Percentiles rank a stretch among this genome's conserved stretches.
Conservation (phyloP, 139 green algal genomes). For the Chlamydomonas schloesseri region DNA sequence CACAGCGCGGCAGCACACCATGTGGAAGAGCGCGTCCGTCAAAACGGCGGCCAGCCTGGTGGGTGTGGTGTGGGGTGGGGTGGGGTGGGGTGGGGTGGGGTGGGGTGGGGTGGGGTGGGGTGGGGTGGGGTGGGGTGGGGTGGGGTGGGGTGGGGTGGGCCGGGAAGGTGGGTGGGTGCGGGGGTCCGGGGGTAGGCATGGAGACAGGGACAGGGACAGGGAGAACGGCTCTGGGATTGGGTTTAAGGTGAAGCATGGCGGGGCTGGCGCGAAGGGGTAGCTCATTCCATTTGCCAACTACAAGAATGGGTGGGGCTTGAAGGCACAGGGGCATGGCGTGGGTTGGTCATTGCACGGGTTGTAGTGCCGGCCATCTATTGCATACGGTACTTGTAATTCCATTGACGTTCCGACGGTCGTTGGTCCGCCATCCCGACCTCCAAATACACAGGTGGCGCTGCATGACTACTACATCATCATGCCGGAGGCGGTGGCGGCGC, state of each 20-base stretch:
- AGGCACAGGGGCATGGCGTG: too few relatives aligned
- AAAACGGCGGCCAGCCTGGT: slow-evolving; percentile 58
- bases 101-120: neutral
- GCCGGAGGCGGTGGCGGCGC: slow-evolving; percentile 61
- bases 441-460: slow-evolving; percentile 51
- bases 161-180: neutral
- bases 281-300: too few relatives aligned
- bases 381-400: too few relatives aligned
- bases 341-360: too few relatives aligned
- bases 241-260: too few relatives aligned
- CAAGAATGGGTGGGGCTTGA: too few relatives aligned
- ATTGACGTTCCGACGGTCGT: too few relatives aligned
- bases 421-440: too few relatives aligned
- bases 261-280: too few relatives aligned
- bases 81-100: neutral
- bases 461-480: slow-evolving; percentile 67
- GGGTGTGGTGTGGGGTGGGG: neutral
- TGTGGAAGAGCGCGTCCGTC: slow-evolving; percentile 51
- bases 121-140: neutral
- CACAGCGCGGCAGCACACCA: slow-evolving; percentile 24
- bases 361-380: too few relatives aligned
- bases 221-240: too few relatives aligned
- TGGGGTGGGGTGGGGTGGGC: neutral
- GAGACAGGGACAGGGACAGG: too few relatives aligned
- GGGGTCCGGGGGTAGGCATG: neutral